Conservation (phyloP, 306 rosid species). For the Prunus mume region DNA sequence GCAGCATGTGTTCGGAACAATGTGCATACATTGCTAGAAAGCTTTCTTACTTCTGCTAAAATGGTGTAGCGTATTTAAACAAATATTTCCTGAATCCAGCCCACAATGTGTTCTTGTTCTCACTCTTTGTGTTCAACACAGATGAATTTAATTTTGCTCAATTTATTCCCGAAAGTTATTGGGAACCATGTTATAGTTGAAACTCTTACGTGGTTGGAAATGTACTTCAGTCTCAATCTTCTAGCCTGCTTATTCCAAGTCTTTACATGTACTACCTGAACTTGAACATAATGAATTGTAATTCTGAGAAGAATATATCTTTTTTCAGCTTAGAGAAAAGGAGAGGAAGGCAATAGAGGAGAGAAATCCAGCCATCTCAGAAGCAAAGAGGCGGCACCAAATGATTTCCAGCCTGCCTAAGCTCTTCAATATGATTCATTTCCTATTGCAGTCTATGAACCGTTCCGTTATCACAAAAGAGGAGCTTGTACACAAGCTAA, state of each 20-base stretch:
- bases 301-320: conserved; percentile 18
- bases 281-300: neutral
- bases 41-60: neutral
- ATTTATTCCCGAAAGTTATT: neutral
- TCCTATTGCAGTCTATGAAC: conserved; percentile 50
- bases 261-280: neutral
- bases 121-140: neutral
- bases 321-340: conserved; percentile 68
- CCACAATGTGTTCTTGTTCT: neutral
- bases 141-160: neutral
- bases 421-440: conserved; percentile 65
- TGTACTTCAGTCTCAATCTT: too few species aligned
- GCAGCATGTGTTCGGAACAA: neutral
- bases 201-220: neutral
- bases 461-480: conserved; percentile 58
- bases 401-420: conserved; percentile 70
- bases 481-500: conserved; percentile 74
- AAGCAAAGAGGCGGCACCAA: conserved; percentile 63
- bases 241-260: neutral
- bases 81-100: neutral
- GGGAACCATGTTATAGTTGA: neutral
- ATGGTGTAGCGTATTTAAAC: neutral
- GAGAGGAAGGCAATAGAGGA: conserved; percentile 69
- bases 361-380: conserved; percentile 63
- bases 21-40: neutral